Evolutionary conservation across 1,139 yeast species (phyloP).

Genomic region (Saccharomycopsis crataegensis): DNA sequence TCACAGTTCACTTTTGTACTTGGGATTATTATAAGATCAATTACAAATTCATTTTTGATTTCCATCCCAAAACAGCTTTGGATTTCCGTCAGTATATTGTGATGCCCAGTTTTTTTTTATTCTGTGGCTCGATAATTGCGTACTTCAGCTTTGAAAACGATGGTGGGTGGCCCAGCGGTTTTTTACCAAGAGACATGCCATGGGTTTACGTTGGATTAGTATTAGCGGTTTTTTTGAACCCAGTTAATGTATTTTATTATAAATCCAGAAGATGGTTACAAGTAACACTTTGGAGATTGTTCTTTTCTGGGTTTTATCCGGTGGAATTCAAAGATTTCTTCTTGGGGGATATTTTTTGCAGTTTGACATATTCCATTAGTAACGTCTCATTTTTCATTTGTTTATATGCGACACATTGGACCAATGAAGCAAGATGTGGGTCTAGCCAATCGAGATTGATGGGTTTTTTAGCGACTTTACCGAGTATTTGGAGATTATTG

Average conservation of each 20-base stretch:
- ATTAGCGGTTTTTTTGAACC: slow-evolving; percentile 47
- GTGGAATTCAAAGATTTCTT: slow-evolving; percentile 94
- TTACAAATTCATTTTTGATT: slow-evolving; percentile 88
- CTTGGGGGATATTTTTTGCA: slow-evolving; percentile 83
- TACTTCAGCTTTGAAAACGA: slow-evolving; percentile 59
- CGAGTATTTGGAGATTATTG: slow-evolving; percentile 82
- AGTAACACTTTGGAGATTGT: slow-evolving; percentile 61
- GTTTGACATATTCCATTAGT: slow-evolving; percentile 81
- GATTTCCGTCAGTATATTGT: slow-evolving; percentile 57
- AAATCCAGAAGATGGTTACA: slow-evolving; percentile 58
- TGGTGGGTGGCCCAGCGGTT: slow-evolving; percentile 44
- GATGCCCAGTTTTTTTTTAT: slow-evolving; percentile 53
- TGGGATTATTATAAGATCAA: slow-evolving; percentile 76
- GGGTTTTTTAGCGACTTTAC: slow-evolving; percentile 80
- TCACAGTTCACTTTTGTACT: slow-evolving; percentile 61
- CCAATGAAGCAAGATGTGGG: slow-evolving; percentile 45
- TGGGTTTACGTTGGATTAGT: slow-evolving; percentile 61
- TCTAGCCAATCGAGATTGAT: slow-evolving; percentile 66
- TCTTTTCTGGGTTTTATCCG: slow-evolving; percentile 81
- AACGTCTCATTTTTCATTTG: slow-evolving; percentile 83
- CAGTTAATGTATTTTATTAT: slow-evolving; percentile 47
- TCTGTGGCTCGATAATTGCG: slow-evolving; percentile 49
- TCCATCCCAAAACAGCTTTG: slow-evolving; percentile 63
- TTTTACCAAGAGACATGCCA: slow-evolving; percentile 74
- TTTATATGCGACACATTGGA: slow-evolving; percentile 66